Evolutionary conservation across 768 basidiomycete species (phyloP).

Genomic region (Sutorius australiensis): DNA sequence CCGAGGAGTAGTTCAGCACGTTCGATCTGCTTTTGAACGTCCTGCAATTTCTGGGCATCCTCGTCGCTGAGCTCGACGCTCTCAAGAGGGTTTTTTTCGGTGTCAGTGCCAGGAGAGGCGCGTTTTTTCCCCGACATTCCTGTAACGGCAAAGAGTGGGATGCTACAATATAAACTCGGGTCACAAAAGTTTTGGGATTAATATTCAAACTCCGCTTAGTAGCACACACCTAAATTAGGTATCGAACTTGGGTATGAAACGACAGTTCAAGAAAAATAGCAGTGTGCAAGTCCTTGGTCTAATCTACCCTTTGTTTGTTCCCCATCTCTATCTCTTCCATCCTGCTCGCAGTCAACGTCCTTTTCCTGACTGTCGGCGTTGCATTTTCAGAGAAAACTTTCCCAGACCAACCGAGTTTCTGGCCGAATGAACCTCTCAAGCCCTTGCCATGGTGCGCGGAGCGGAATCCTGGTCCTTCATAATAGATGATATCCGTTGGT

Average conservation of each 20-base stretch:
- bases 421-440: conserved; percentile 38
- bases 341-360: conserved; percentile 32
- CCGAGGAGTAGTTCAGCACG: conserved; percentile 71
- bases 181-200: conserved; percentile 19
- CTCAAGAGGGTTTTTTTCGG: conserved; percentile 65
- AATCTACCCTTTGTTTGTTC: conserved; percentile 75
- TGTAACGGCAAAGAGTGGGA: conserved; percentile 3
- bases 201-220: conserved; percentile 30
- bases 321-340: conserved; percentile 81
- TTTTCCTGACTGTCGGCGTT: conserved; percentile 36
- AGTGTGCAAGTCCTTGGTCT: conserved; percentile 7
- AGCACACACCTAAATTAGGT: conserved; percentile 11
- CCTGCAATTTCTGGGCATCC: conserved; percentile 64
- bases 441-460: conserved; percentile 77
- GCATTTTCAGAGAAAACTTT: conserved; percentile 38
- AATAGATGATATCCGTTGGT: conserved; percentile 74
- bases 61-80: conserved; percentile 68
- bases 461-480: conserved; percentile 84
- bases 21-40: conserved; percentile 63
- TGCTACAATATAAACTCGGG: conserved; percentile 3
- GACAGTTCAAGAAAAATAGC: not conserved
- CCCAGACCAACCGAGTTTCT: conserved; percentile 34
- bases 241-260: not conserved
- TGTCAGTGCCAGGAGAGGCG: conserved; percentile 73
- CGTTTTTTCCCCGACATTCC: conserved; percentile 58